Conservation (phyloP, 495 filamentous ascomycete species). For the Aspergillus heteromorphus region DNA sequence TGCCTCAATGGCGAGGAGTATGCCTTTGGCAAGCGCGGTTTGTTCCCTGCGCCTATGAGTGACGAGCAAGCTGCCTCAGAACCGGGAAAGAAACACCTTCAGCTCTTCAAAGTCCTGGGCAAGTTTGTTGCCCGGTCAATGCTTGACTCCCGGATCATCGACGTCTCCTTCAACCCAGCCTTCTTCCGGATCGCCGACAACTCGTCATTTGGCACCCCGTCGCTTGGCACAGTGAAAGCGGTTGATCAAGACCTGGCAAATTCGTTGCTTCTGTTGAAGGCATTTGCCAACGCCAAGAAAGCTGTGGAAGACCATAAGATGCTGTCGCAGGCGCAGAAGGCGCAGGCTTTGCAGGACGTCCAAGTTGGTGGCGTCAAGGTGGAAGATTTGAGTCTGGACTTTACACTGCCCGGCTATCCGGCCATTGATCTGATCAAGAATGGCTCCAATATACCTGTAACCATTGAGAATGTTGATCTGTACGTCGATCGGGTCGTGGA, state of each 20-base stretch:
- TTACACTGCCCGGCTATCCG: conserved; percentile 90
- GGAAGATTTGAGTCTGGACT: conserved; percentile 87
- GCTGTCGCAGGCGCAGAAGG: conserved; percentile 63
- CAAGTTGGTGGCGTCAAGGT: conserved; percentile 66
- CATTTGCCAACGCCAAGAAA: conserved; percentile 78
- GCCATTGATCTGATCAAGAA: conserved; percentile 75
- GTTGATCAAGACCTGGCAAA: conserved; percentile 84
- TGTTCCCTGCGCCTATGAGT: conserved; percentile 93
- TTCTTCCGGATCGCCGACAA: conserved; percentile 93
- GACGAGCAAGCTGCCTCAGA: conserved; percentile 67
- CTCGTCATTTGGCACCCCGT: conserved; percentile 67
- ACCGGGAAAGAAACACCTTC: conserved; percentile 73
- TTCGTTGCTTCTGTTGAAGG: conserved; percentile 82
- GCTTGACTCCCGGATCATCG: conserved; percentile 97
- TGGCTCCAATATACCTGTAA: conserved; percentile 69
- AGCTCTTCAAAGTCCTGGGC: conserved; percentile 88
- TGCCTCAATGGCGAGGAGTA: conserved; percentile 70
- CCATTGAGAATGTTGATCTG: conserved; percentile 79
- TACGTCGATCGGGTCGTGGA: conserved; percentile 92
- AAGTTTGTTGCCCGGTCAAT: conserved; percentile 98
- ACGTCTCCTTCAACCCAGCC: conserved; percentile 94
- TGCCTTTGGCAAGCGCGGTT: conserved; percentile 75
- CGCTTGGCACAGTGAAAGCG: conserved; percentile 83
- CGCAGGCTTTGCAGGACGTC: conserved; percentile 60
- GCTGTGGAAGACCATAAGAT: conserved; percentile 63